Base-by-base conservation (phyloP, 108 stramenopile genomes). In the Skeletonema grethae region DNA sequence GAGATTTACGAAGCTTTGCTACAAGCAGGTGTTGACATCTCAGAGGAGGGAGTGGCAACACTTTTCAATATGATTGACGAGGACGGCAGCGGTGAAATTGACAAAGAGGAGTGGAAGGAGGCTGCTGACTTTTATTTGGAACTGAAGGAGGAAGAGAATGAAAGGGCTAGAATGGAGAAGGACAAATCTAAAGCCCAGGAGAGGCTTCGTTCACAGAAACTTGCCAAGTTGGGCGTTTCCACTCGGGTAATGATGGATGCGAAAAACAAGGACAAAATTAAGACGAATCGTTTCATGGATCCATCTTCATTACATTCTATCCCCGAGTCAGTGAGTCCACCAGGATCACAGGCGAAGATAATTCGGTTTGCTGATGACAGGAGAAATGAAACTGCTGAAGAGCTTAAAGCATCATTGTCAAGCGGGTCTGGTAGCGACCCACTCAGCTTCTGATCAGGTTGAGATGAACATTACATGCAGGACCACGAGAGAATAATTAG, bases 41-140 rank as follows among this genome's bases (percentile, higher is more conserved):
- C 64, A 15, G 34, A 20, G 31, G 24, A 73, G 25, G 56, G 69
- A 28, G 61, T 68, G 29, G 45, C 41, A 0, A 61, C 43, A 4
- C n/a, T 82, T n/a, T 28, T 82, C 18, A 56, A 48, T 7, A 50
- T 35, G 29, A 73, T 73, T 25, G 82, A 82, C 60, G 34, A 46
- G 11, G 65, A 82, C 36, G 61, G 50, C 15, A 70, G 67, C 36
- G 82, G 82, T 8, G 53, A 35, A 5, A 74, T 82, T 13, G 41
- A 46, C 29, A 16, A 57, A n/a, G 59, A 73, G 4, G 82, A 82
- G 60, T 82, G 82, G 82, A 48, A 38, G 13, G 36, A 25, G 1
- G 25, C 74, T 2, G 73, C 69, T 3, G 30, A 65, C 50, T 53
- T 53, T 53, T 53, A 53, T 8, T 39, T 55, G 5, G 61, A 56